Evolutionary conservation across 495 filamentous ascomycete species (phyloP), one percentile per base, ranked within the genome.

Genomic region (Letharia columbiana): DNA sequence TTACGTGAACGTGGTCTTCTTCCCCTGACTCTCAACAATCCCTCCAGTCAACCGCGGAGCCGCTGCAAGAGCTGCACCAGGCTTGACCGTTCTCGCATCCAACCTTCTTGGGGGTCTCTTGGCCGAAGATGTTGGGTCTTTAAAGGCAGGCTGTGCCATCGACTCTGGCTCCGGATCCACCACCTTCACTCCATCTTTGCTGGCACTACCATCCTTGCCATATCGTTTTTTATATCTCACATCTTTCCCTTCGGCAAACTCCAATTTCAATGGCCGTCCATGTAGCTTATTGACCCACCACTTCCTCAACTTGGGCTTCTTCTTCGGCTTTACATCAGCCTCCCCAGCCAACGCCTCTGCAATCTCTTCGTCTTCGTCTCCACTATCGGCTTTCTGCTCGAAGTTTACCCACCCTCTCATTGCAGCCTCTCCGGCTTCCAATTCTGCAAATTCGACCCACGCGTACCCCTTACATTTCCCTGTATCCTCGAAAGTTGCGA

Each of bases 401-500:
- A 87, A 77, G 70, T 84, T 81, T 59, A 91, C 81, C 72, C 84
- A 96, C 3, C 95, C 95, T 67, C 84, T 87, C 69, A 96, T 91
- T 11, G 92, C 94, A 71, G 83, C 85, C 69, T 85, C 80, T 0
- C 89, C 91, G 0, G 87, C 83, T 28, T 89, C 86, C 23, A 91
- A 68, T 35, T 91, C 86, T 72, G 87, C 86, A 77, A 98, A 99
- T 49, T 88, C 87, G 59, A 98, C 86, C 90, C 94, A 98, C 28
- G 87, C 92, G 79, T 90, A 99, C 2, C 94, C 94, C 79, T 97
- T 97, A 80, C 95, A 98, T 78, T 98, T 98, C 37, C 94, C 95
- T 49, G 87, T 86, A 72, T 99, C 95, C 74, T 98, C 91, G 72
- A 99, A 99, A 0, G 92, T 96, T 4, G 95, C 95, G 58, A 96